A percentile compares a stretch with the other conserved stretches of the same genome.
Conservation (phyloP, 2,329 filamentous ascomycete species). For the Nemania sp. region DNA sequence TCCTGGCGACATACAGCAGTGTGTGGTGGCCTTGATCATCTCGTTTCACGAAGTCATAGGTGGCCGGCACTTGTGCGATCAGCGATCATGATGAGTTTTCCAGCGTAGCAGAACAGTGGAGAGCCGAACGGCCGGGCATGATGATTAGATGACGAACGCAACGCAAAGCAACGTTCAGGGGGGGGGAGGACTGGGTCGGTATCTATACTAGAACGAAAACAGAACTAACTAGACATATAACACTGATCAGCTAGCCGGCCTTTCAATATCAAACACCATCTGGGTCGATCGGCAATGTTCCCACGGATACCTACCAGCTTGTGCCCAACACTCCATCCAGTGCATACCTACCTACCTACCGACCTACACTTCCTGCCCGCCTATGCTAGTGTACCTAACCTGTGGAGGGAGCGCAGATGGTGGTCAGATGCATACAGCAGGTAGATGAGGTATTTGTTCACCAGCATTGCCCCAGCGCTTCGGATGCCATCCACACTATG, state of each 20-base stretch:
- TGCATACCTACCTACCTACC: not conserved
- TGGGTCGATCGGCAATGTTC: too few species aligned
- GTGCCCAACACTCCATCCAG: too few species aligned
- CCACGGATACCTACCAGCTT: too few species aligned
- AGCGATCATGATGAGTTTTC: conserved; percentile 18
- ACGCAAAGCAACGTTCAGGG: conserved; percentile 5
- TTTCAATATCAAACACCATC: too few species aligned
- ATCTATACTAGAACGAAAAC: not conserved
- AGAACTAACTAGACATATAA: too few species aligned
- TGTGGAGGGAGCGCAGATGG: conserved; percentile 1
- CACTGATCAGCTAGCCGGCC: too few species aligned
- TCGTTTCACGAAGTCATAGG: conserved; percentile 9
- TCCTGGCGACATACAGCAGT: not conserved
- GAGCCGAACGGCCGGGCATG: conserved; percentile 10
- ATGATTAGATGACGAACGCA: conserved; percentile 4
- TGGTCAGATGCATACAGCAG: conserved; percentile 10
- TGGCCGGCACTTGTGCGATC: conserved; percentile 18
- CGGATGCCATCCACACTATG: conserved; percentile 23
- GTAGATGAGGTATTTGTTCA: conserved; percentile 23
- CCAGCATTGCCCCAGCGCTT: conserved; percentile 18
- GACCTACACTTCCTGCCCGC: too few species aligned
- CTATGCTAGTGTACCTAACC: not conserved
- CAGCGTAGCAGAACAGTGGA: conserved; percentile 16
- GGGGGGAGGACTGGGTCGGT: too few species aligned
- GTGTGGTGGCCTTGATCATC: not conserved